A percentile compares a stretch with the other conserved stretches of the same genome.
Conservation (phyloP, 73 alveolate species). For the Paramecium sonneborni region DNA sequence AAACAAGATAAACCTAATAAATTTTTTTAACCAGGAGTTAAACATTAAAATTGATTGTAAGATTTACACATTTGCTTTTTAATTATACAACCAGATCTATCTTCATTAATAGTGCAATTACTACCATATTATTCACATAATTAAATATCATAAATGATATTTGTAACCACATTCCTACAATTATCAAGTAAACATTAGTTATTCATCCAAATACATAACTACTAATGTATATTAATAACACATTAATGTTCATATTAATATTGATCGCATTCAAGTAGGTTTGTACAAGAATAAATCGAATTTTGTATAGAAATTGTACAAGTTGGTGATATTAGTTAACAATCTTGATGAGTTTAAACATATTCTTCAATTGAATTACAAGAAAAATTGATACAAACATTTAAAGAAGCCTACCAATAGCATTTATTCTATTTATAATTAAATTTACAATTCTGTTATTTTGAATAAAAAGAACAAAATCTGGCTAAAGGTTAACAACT, state of each 20-base stretch:
- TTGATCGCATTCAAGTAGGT: background rate
- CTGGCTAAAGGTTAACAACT: background rate
- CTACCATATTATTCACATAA: background rate
- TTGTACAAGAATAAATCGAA: background rate
- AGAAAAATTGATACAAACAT: background rate
- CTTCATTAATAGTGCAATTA: background rate
- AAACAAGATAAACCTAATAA: background rate
- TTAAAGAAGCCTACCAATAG: background rate
- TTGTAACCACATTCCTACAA: background rate
- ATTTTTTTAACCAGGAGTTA: background rate
- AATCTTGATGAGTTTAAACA: background rate
- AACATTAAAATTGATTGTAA: background rate
- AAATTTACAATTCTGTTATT: background rate
- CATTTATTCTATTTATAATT: background rate
- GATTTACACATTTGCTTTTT: background rate
- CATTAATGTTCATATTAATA: background rate
- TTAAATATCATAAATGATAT: background rate
- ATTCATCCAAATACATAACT: background rate
- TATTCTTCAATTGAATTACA: background rate
- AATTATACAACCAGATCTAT: background rate
- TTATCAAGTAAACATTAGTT: background rate
- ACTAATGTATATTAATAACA: background rate
- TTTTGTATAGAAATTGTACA: background rate
- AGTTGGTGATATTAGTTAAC: background rate
- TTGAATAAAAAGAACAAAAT: background rate